Percentiles rank a stretch among this genome's conserved stretches.
These are phyloP conservation scores for Penicillium sp. DNA, from an alignment of 2,329 filamentous ascomycete species.

Conservation along the genomic window DNA sequence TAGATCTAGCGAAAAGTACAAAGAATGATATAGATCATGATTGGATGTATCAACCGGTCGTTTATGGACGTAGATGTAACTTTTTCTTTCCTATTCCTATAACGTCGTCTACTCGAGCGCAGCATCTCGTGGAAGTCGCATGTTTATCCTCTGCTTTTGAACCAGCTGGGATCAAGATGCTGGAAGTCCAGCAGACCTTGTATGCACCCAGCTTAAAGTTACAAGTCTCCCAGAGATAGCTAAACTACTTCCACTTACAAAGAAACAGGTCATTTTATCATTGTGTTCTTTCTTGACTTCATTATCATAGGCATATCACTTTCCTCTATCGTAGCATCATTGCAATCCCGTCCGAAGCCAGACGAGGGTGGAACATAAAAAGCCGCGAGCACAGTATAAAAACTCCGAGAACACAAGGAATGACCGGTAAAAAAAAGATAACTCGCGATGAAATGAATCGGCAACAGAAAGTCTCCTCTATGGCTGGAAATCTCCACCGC, in stretches of 20 bases:
- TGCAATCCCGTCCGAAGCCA: conserved; percentile 13
- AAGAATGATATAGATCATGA: conserved; percentile 16
- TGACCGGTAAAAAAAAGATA: not conserved
- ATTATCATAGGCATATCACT: conserved; percentile 29
- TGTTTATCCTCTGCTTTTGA: too few relatives aligned
- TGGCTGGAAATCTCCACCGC: not conserved
- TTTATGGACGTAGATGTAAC: not conserved
- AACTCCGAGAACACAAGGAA: conserved; percentile 9
- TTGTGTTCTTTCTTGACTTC: conserved; percentile 24
- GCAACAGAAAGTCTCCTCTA: not conserved
- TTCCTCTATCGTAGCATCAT: conserved; percentile 31
- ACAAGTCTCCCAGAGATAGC: too few relatives aligned
- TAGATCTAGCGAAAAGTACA: conserved; percentile 8
- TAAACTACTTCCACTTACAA: too few relatives aligned
- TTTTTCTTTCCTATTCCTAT: too few relatives aligned
- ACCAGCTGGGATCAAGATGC: too few relatives aligned
- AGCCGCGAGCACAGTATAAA: conserved; percentile 7
- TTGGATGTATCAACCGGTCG: not conserved
- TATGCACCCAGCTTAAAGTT: too few relatives aligned
- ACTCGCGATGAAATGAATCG: not conserved
- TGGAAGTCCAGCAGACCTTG: too few relatives aligned
- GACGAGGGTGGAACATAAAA: conserved; percentile 11
- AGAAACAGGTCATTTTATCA: conserved; percentile 1
- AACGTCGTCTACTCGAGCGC: too few relatives aligned
- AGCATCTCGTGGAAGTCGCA: too few relatives aligned